Percentiles rank a stretch among this genome's conserved stretches.
phyloP scores from a whole-genome alignment of 169 alveolate species.

The Theileria sp. region DNA sequence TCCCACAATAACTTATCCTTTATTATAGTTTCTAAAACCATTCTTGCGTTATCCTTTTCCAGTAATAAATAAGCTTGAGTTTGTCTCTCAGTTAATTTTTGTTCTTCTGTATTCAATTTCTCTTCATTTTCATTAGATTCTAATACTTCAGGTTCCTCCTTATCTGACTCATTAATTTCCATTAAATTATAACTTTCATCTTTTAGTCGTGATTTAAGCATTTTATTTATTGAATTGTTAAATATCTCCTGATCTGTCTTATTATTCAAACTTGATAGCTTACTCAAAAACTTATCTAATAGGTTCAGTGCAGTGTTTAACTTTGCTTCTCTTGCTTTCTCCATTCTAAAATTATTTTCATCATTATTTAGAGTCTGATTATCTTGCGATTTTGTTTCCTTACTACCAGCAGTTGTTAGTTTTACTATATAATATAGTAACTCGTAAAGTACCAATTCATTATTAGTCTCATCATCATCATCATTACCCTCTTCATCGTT shows the following conservation, averaged over 20 bases:
- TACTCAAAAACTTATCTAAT: not conserved
- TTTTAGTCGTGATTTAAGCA: not conserved
- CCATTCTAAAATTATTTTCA: not conserved
- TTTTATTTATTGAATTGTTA: not conserved
- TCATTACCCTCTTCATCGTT: not conserved
- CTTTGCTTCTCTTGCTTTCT: not conserved
- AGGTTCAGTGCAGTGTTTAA: not conserved
- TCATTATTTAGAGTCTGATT: not conserved
- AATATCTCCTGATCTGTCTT: not conserved
- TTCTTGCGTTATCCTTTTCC: not conserved
- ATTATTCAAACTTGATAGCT: not conserved
- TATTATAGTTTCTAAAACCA: conserved; percentile 32
- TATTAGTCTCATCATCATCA: not conserved
- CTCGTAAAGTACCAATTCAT: not conserved
- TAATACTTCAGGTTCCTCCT: not conserved
- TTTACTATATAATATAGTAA: not conserved
- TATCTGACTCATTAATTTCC: not conserved
- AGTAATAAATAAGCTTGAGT: not conserved
- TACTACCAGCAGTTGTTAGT: not conserved
- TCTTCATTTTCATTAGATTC: not conserved
- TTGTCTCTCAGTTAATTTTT: not conserved
- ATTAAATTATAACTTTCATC: not conserved
- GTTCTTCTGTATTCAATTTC: not conserved
- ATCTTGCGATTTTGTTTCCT: not conserved
- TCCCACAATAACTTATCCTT: conserved; percentile 11